These are phyloP conservation scores for Miamiensis avidus DNA, from an alignment of 169 alveolate genomes.

Conservation along the genomic window DNA sequence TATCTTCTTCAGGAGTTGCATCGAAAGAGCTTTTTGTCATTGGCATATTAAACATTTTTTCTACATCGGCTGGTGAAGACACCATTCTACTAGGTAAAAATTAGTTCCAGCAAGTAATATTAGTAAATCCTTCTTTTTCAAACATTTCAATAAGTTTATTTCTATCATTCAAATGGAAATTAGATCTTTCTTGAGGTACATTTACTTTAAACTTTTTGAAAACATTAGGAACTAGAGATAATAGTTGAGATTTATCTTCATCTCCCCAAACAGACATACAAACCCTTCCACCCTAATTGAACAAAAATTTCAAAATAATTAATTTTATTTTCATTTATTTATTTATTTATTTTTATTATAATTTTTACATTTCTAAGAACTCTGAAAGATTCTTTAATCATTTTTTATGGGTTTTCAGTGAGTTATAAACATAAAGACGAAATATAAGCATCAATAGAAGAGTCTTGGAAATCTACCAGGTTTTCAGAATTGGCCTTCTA, in stretches of 20 bases:
- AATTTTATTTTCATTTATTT: too few species aligned
- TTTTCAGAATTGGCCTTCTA: conserved; percentile 12
- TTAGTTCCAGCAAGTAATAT: conserved; percentile 12
- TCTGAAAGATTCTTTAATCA: conserved; percentile 16
- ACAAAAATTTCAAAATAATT: too few species aligned
- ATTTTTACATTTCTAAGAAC: background rate
- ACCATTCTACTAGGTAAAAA: background rate
- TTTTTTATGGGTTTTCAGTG: conserved; percentile 8
- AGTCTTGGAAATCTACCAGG: background rate
- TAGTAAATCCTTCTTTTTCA: conserved; percentile 1
- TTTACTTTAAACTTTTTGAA: background rate
- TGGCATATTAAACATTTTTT: background rate
- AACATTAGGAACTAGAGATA: background rate
- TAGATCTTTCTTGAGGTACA: conserved; percentile 6
- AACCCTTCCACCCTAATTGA: conserved; percentile 10
- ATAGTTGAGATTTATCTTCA: background rate
- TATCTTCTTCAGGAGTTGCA: background rate
- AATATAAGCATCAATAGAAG: conserved; percentile 10
- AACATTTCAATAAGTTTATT: conserved; percentile 1
- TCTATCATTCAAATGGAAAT: conserved; percentile 20
- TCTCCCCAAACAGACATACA: conserved; percentile 30
- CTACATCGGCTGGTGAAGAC: background rate
- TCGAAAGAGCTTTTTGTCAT: background rate
- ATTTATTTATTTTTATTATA: too few species aligned
- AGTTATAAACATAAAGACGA: conserved; percentile 8